These are phyloP conservation scores for Yamadazyma jaroonii DNA, from an alignment of 1,139 yeast species.

Conservation along the genomic window DNA sequence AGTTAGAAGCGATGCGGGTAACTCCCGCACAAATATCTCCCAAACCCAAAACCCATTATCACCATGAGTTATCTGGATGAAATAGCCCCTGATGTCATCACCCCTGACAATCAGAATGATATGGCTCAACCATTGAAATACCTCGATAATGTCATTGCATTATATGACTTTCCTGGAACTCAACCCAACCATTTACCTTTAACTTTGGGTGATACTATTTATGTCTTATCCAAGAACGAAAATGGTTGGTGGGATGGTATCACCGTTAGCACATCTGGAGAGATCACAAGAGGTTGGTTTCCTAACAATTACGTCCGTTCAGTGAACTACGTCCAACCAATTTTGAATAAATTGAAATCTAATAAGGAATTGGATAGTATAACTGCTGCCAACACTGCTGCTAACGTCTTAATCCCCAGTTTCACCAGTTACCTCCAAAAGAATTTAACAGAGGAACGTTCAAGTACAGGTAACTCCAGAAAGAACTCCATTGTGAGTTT, in stretches of 20 bases:
- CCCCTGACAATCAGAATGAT: slow-evolving; percentile 23
- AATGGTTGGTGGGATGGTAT: slow-evolving; percentile 83
- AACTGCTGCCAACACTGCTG: slow-evolving; percentile 52
- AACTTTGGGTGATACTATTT: slow-evolving; percentile 48
- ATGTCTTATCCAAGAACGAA: slow-evolving; percentile 50
- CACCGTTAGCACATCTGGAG: slow-evolving; percentile 36
- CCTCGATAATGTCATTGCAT: slow-evolving; percentile 50
- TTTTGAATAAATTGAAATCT: slow-evolving; percentile 36
- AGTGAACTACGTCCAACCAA: slow-evolving; percentile 48
- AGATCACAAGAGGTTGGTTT: slow-evolving; percentile 68
- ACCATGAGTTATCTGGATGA: slow-evolving; percentile 23
- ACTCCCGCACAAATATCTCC: background rate
- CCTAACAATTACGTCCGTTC: slow-evolving; percentile 59
- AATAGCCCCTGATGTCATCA: slow-evolving; percentile 39
- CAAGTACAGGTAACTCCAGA: slow-evolving; percentile 30
- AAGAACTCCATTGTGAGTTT: slow-evolving; percentile 50
- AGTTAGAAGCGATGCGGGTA: too few species aligned
- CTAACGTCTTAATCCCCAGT: slow-evolving; percentile 47
- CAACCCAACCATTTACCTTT: slow-evolving; percentile 46
- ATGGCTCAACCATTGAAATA: slow-evolving; percentile 31
- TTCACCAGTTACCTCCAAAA: slow-evolving; percentile 41
- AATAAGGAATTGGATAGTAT: slow-evolving; percentile 44
- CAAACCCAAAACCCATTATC: background rate
- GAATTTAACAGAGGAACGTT: slow-evolving; percentile 31
- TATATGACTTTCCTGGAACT: slow-evolving; percentile 50